phyloP scores from a whole-genome alignment of 108 stramenopile genomes.

The Hondaea fermentalgiana region DNA sequence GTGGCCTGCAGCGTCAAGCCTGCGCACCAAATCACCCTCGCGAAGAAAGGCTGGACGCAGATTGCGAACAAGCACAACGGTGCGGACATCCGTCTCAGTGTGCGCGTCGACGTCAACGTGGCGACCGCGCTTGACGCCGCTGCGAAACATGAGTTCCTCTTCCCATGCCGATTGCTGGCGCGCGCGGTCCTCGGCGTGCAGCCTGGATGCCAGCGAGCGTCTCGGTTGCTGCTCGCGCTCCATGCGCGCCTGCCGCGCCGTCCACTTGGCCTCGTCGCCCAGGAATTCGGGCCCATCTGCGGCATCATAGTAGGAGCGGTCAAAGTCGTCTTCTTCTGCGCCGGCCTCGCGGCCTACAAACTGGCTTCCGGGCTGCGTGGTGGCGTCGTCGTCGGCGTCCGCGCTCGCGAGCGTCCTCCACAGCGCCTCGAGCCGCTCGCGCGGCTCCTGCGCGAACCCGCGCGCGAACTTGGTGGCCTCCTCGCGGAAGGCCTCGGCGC shows the following conservation, averaged over 20 bases:
- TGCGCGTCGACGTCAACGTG: slow-evolving; percentile 32
- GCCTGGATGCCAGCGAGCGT: neutral
- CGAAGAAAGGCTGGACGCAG: neutral
- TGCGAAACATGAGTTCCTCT: neutral
- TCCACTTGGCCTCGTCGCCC: slow-evolving; percentile 64
- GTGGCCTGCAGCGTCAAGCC: neutral
- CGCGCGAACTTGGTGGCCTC: neutral
- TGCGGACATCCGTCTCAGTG: slow-evolving; percentile 63
- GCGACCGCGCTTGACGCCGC: slow-evolving; percentile 3
- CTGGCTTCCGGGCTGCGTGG: neutral
- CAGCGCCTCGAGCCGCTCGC: neutral
- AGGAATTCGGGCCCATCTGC: slow-evolving; percentile 74
- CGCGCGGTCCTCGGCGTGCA: neutral
- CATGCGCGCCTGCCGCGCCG: slow-evolving; percentile 65
- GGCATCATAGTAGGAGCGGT: slow-evolving; percentile 76
- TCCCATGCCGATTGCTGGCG: neutral
- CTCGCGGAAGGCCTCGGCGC: neutral
- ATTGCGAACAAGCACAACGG: slow-evolving; percentile 77
- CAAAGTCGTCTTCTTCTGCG: slow-evolving; percentile 64
- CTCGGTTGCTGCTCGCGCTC: slow-evolving; percentile 39
- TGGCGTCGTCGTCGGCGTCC: neutral
- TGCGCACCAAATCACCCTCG: slow-evolving; percentile 72
- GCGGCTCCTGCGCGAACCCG: neutral
- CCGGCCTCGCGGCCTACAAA: neutral
- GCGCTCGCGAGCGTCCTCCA: neutral